Evolutionary conservation across 306 rosid genomes (phyloP), one percentile per base, ranked within the genome.

Genomic region (Purshia tridentata): DNA sequence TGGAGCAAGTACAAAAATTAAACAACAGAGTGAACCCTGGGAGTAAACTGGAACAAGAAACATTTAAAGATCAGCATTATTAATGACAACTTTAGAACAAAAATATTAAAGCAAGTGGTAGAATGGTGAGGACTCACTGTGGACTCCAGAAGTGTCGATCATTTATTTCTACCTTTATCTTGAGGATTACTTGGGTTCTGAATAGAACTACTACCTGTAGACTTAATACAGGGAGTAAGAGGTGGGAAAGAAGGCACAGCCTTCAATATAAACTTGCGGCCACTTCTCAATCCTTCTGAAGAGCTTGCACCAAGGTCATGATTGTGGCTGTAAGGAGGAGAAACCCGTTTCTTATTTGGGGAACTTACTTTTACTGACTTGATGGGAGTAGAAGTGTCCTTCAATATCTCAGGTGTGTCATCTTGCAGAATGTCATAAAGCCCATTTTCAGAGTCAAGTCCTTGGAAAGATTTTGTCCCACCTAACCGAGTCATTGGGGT

Each of bases 271-370:
- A 76, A 84, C 78, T 81, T 87, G 63, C 89, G 80, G 68, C 88
- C 88, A 74, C 77, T 81, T 83, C 57, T 82, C 75, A 88, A 65
- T 56, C 47, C 77, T 66, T 86, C 83, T 14, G 89, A 85, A 80
- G 89, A 85, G 69, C 71, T 81, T 75, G 86, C 79, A 61, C 76
- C 88, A 70, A 79, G 80, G 49, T 63, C 80, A 22, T 18, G 69
- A 35, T 12, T 41, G 79, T 66, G 83, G 67, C 77, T 45, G 2
- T 80, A 81, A 20, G 92, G 96, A 65, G 98, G 91, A 73, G 94
- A 88, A 76, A 88, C 91, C 75, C 85, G 78, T 77, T 87, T 88
- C 73, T 84, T 88, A 64, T 78, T 85, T 1, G 95, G 98, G 42
- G 95, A 88, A 65, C 84, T 82, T 67, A 77, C 80, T 85, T 88